These are phyloP conservation scores for Mucor piriformis DNA, from an alignment of 371 early-diverging fungal genomes.

Conservation along the genomic window DNA sequence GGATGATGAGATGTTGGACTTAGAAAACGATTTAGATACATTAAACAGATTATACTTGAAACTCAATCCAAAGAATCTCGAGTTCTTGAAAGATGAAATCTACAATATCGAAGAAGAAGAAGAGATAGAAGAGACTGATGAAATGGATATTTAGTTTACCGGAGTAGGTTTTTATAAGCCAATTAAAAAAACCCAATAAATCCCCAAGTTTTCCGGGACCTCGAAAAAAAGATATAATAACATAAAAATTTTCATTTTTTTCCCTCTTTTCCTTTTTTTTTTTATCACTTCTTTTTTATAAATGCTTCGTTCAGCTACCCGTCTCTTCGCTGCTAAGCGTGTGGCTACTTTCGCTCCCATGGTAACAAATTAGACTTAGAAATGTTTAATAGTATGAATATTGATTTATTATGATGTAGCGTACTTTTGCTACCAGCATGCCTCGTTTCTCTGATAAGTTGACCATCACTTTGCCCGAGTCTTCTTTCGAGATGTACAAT, in stretches of 20 bases:
- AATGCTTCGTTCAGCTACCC: constrained; percentile 57
- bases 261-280: constrained; percentile 15
- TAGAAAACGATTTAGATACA: constrained; percentile 32
- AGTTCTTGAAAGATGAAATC: constrained; percentile 19
- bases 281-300: constrained; percentile 24
- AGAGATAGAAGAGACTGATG: constrained; percentile 12
- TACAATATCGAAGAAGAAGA: constrained; percentile 10
- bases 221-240: constrained; percentile 9
- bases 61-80: constrained; percentile 26
- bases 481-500: constrained; percentile 69
- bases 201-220: constrained; percentile 23
- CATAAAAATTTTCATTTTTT: constrained; percentile 3
- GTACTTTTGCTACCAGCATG: constrained; percentile 46
- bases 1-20: constrained; percentile 41
- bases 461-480: constrained; percentile 60
- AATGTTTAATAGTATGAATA: neutral
- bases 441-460: constrained; percentile 49
- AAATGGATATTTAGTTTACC: neutral
- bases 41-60: constrained; percentile 28
- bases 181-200: constrained; percentile 2
- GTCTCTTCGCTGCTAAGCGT: constrained; percentile 47
- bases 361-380: constrained; percentile 16
- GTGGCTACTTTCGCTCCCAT: constrained; percentile 29
- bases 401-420: constrained; percentile 34
- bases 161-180: neutral